phyloP scores from a whole-genome alignment of 495 filamentous ascomycete genomes.

The Trichoderma orchidacearum region DNA sequence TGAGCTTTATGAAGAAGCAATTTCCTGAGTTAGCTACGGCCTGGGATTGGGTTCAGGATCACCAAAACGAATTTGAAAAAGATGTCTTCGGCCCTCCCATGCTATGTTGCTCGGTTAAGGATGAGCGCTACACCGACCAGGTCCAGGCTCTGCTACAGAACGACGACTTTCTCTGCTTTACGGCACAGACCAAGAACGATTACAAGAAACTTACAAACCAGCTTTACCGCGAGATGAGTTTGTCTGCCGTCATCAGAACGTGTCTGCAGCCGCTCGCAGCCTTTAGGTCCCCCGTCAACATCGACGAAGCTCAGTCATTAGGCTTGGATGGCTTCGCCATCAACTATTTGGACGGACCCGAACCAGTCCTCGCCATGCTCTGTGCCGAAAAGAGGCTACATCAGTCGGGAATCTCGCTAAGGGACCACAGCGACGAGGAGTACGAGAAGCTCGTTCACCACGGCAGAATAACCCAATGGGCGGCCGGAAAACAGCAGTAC shows the following conservation, averaged over 20 bases:
- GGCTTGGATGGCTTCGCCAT: constrained; percentile 73
- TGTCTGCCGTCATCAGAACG: constrained; percentile 53
- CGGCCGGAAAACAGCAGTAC: constrained; percentile 45
- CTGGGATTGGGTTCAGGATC: constrained; percentile 68
- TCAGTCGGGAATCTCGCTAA: constrained; percentile 45
- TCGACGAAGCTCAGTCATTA: constrained; percentile 32
- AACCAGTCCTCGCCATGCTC: constrained; percentile 76
- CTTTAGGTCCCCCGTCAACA: constrained; percentile 42
- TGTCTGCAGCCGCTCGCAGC: constrained; percentile 30
- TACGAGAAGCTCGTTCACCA: constrained; percentile 40
- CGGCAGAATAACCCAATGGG: constrained; percentile 42
- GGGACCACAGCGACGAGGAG: constrained; percentile 49
- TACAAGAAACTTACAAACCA: constrained; percentile 52
- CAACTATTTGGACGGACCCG: constrained; percentile 67
- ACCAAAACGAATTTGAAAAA: constrained; percentile 60
- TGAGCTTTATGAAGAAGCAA: constrained; percentile 40
- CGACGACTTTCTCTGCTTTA: constrained; percentile 59
- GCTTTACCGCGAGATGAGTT: constrained; percentile 36
- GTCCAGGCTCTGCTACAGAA: constrained; percentile 57
- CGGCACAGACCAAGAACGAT: constrained; percentile 57
- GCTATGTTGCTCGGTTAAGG: constrained; percentile 67
- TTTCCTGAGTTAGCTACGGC: constrained; percentile 50
- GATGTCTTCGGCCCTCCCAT: constrained; percentile 78
- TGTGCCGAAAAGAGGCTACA: constrained; percentile 55
- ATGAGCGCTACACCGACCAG: constrained; percentile 55